A percentile compares a stretch with the other conserved stretches of the same genome.
Evolutionary conservation across 257 asterid genomes (phyloP).

Genomic region (Asclepias syriaca): DNA sequence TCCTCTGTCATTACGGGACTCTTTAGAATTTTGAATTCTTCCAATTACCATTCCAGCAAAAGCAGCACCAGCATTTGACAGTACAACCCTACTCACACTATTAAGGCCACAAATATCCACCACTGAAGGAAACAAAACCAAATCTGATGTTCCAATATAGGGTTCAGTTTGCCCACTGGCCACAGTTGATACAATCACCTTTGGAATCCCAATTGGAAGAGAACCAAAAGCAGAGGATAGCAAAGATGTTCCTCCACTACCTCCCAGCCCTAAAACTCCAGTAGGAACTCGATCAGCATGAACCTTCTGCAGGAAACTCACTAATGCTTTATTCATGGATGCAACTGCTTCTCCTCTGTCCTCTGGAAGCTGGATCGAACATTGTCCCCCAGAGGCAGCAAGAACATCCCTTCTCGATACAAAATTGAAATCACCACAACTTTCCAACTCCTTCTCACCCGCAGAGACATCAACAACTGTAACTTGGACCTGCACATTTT

Average conservation of each 20-base stretch:
- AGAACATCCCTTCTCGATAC: slow-evolving; percentile 65
- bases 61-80: slow-evolving; percentile 80
- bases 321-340: slow-evolving; percentile 57
- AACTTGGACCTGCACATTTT: slow-evolving; percentile 48
- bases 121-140: slow-evolving; percentile 88
- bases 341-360: slow-evolving; percentile 77
- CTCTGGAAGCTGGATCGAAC: slow-evolving; percentile 44
- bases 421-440: slow-evolving; percentile 56
- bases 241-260: slow-evolving; percentile 95
- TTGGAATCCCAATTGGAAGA: slow-evolving; percentile 84
- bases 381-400: slow-evolving; percentile 34
- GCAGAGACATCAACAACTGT: slow-evolving; percentile 81
- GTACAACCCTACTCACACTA: slow-evolving; percentile 64
- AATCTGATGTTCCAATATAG: slow-evolving; percentile 92
- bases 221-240: slow-evolving; percentile 73
- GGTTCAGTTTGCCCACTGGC: slow-evolving; percentile 92
- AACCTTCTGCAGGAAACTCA: slow-evolving; percentile 43
- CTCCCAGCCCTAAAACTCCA: slow-evolving; percentile 93
- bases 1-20: slow-evolving; percentile 21
- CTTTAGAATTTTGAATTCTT: slow-evolving; percentile 30
- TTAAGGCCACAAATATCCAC: slow-evolving; percentile 96
- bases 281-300: slow-evolving; percentile 38
- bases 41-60: slow-evolving; percentile 90
- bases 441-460: slow-evolving; percentile 33
- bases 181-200: slow-evolving; percentile 77